Base-by-base conservation (phyloP, 345 rosid species). In the Hibiscus tridactylites region DNA sequence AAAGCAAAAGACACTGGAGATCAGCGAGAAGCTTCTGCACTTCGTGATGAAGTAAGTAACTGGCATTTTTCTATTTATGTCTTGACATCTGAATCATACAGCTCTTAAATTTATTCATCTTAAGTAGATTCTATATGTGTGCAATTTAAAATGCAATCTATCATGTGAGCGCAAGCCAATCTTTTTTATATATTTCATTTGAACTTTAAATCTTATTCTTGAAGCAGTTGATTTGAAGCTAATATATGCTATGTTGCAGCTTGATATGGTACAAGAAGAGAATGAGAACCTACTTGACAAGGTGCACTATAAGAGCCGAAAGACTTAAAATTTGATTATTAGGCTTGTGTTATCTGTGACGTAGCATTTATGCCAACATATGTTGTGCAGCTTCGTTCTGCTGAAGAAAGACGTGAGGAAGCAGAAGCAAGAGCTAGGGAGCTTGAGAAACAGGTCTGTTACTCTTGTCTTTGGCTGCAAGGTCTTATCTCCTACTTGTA, bases 261-360 rank as follows among this genome's bases (percentile, higher is more conserved):
- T 96, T 78, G 99, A 96, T 75, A 91, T 92, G 96, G 81, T 92
- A 76, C 96, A 88, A 85, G 92, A 90, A 19, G 99, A 96, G 86
- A 91, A 96, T 80, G 97, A 96, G 73, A 62, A 24, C 69, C 77
- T 88, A 71, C 77, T 88, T 57, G 86, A 88, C 28, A 90, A 90
- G 96, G 96, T 90, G 79, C 58, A 71, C 57, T 72, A 15, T 62
- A 70, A 61, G 19, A 37, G 39, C 17, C 24, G 15, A 29, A 11
- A 24, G 35, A 64, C 15, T 5, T 49, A 49, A 49, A 49, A 13
- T 49, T 54, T 54, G 24, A 54, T 54, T 8, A 73, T 63, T 76
- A 33, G 68, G 63, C 24, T 61, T 68, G 49, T 82, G 56, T 56
- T 70, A 5, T 70, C n/a, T 65, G 9, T 46, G 59, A 74, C 44